Evolutionary conservation across 208 protist genomes (phyloP).

Genomic region (Herpetomonas samuelpessoai): DNA sequence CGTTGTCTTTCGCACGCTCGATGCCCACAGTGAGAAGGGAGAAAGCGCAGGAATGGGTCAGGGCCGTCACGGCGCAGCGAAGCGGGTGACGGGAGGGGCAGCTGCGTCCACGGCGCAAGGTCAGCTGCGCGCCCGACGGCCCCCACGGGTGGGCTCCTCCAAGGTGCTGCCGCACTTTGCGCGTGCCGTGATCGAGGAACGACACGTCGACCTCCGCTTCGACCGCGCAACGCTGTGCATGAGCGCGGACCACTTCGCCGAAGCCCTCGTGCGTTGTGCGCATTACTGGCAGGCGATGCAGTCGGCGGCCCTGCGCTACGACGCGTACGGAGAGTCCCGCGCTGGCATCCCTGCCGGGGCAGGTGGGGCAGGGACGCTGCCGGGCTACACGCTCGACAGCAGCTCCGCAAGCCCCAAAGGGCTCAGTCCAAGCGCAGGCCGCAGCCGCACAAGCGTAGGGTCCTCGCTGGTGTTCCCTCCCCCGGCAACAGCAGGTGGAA

Average conservation of each 20-base stretch:
- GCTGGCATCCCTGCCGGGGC: not conserved
- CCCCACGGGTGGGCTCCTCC: constrained; percentile 5
- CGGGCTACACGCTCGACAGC: too few relatives aligned
- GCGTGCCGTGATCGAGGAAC: constrained; percentile 36
- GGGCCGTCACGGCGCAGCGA: not conserved
- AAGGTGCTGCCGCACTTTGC: constrained; percentile 27
- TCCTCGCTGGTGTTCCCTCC: not conserved
- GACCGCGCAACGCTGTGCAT: constrained; percentile 54
- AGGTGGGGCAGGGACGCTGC: not conserved
- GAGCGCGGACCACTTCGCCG: constrained; percentile 56
- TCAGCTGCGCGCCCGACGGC: not conserved
- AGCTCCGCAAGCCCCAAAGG: too few relatives aligned
- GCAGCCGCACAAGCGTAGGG: not conserved
- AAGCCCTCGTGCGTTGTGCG: constrained; percentile 62
- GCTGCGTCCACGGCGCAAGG: not conserved
- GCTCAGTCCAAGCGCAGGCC: too few relatives aligned
- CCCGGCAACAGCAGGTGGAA: too few relatives aligned
- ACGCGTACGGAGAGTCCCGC: not conserved
- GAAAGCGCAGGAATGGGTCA: not conserved
- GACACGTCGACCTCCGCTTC: constrained; percentile 57
- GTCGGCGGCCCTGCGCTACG: constrained; percentile 5
- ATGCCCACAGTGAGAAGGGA: constrained; percentile 1
- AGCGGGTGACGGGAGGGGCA: not conserved
- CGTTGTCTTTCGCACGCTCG: constrained; percentile 4
- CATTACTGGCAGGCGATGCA: constrained; percentile 58